Evolutionary conservation across 2,329 filamentous ascomycete species (phyloP).

Genomic region (Colletotrichum truncatum): DNA sequence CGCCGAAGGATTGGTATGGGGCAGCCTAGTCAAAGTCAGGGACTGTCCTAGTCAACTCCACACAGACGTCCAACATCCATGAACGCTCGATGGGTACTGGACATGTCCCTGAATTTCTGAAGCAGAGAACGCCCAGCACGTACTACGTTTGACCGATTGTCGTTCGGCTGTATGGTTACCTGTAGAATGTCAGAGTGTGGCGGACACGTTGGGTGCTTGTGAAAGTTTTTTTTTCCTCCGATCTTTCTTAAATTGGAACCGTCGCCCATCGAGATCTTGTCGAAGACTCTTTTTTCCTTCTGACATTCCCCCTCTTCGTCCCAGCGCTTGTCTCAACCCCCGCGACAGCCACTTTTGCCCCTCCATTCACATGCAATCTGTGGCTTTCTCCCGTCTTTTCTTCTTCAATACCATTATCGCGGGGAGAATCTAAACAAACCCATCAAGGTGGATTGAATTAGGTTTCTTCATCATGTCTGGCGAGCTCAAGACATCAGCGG

Average conservation of each 20-base stretch:
- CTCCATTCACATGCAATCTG: constrained; percentile 16
- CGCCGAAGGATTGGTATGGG: constrained; percentile 17
- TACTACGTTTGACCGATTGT: background rate
- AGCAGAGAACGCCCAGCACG: constrained; percentile 7
- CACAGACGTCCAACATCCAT: constrained; percentile 16
- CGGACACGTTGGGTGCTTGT: background rate
- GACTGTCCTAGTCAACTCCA: constrained; percentile 27
- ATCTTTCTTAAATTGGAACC: constrained; percentile 21
- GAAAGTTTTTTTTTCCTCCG: background rate
- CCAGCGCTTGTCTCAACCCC: background rate
- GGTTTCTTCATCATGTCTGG: background rate
- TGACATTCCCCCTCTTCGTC: background rate
- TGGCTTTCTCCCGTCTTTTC: constrained; percentile 1
- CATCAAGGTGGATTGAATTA: background rate
- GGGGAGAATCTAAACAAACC: background rate
- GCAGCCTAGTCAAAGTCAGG: constrained; percentile 5
- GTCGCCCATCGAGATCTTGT: constrained; percentile 7
- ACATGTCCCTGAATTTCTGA: constrained; percentile 25
- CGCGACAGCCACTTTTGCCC: background rate
- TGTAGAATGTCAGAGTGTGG: constrained; percentile 2
- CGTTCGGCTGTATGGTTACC: background rate
- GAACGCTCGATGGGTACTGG: constrained; percentile 1
- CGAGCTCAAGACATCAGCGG: constrained; percentile 22
- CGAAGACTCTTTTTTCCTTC: background rate
- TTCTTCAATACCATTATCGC: background rate